phyloP scores from a whole-genome alignment of 2,329 filamentous ascomycete genomes.

The Fusarium proliferatum region DNA sequence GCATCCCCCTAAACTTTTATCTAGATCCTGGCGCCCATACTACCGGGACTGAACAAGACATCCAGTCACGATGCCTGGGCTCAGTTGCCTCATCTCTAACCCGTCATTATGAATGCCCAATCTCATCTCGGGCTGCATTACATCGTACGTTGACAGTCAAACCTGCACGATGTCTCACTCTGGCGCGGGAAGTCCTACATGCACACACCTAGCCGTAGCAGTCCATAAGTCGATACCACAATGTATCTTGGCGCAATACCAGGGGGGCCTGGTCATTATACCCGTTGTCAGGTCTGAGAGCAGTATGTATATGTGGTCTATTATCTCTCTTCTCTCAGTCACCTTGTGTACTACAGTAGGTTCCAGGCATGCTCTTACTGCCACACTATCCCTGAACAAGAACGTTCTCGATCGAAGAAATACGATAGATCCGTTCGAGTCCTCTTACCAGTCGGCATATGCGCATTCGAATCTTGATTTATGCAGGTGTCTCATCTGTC shows the following conservation, averaged over 20 bases:
- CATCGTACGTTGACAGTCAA: background rate
- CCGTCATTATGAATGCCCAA: background rate
- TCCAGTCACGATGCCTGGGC: background rate
- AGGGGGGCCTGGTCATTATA: background rate
- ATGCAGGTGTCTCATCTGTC: background rate
- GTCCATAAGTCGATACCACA: background rate
- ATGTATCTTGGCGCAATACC: background rate
- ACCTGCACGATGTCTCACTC: background rate
- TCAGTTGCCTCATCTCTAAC: background rate
- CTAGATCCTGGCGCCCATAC: background rate
- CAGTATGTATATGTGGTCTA: background rate
- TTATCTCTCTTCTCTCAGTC: background rate
- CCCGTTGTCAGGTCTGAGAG: background rate
- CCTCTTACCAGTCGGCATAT: background rate
- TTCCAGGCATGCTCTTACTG: background rate
- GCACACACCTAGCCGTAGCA: background rate
- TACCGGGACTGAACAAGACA: background rate
- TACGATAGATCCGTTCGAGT: conserved; percentile 1
- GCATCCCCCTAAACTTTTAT: background rate
- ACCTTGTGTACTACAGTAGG: background rate
- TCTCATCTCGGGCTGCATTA: background rate
- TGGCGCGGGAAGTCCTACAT: background rate
- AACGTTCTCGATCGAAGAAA: background rate
- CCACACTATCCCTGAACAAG: background rate
- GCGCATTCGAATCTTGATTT: background rate